phyloP scores from a whole-genome alignment of 495 filamentous ascomycete genomes.

The Annulohypoxylon stygium region DNA sequence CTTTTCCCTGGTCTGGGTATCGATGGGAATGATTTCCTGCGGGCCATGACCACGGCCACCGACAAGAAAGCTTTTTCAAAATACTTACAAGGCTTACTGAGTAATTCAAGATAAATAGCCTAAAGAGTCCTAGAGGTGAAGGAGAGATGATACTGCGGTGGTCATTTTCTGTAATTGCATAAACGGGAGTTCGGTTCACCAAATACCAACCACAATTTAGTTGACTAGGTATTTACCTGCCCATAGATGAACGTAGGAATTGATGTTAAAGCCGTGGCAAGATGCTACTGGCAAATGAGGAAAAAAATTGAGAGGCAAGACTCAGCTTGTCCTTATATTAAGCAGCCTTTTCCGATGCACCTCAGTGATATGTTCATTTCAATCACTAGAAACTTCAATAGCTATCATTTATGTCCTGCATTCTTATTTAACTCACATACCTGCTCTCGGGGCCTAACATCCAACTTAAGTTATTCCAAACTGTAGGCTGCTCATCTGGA shows the following conservation, averaged over 20 bases:
- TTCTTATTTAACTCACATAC: too few species aligned
- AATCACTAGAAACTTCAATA: too few species aligned
- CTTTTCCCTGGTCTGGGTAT: slow-evolving; percentile 64
- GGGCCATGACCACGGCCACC: slow-evolving; percentile 61
- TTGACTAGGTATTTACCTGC: slow-evolving; percentile 14
- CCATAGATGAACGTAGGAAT: slow-evolving; percentile 43
- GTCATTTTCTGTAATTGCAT: slow-evolving; percentile 35
- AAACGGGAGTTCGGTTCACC: slow-evolving; percentile 44
- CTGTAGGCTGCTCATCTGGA: too few species aligned
- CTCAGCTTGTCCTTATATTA: neutral
- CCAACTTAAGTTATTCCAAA: too few species aligned
- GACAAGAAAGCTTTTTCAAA: slow-evolving; percentile 64
- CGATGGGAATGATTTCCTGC: slow-evolving; percentile 63
- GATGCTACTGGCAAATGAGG: slow-evolving; percentile 16
- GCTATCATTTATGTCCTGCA: too few species aligned
- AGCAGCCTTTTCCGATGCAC: neutral
- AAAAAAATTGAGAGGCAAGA: slow-evolving; percentile 25
- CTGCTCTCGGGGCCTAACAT: too few species aligned
- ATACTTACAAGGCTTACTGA: slow-evolving; percentile 62
- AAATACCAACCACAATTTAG: slow-evolving; percentile 43
- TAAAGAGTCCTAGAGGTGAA: neutral
- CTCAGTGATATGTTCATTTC: too few species aligned
- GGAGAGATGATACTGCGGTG: slow-evolving; percentile 12
- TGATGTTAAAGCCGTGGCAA: slow-evolving; percentile 37
- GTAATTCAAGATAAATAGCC: slow-evolving; percentile 50